Evolutionary conservation across 768 basidiomycete genomes (phyloP), one percentile per base, ranked within the genome.

Genomic region (Pleurotus tuber-regium): DNA sequence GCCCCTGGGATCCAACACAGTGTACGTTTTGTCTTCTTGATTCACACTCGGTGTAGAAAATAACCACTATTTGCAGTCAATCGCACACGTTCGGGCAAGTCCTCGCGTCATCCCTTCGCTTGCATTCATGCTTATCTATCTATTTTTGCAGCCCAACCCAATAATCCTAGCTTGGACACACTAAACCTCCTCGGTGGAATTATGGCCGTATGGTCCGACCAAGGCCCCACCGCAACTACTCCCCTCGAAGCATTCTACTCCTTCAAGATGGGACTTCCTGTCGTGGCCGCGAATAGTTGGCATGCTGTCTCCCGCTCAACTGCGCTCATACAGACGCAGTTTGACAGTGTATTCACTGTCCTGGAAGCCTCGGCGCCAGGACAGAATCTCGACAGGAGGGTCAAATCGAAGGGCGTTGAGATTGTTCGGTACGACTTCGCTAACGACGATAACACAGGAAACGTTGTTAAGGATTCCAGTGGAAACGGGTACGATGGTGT

Each of bases 161-260:
- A 69, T 25, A 72, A 72, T 56, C 66, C 69, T 14, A 43, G 42
- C 12, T 56, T 65, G n/a, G 38, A 60, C 10, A 50, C 64, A 16
- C 50, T 61, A 0, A 60, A 63, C 9, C 59, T 73, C 18, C 56
- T 66, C 3, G 71, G 70, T 21, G 61, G 66, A 0, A 66, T 71
- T 12, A 68, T 73, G 58, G 70, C 66, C 1, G 55, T 72, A 7
- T 73, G 71, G 71, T 72, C 70, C 39, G 74, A 76, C 58, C 75
- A 72, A 71, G 75, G 75, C 1, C 69, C 74, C 43, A 76, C 73
- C 29, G 71, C 74, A 28, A 74, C 72, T 25, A 75, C 73, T 4
- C 67, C 67, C 6, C 60, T 74, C 9, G 75, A 76, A 61, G 66
- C 68, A 2, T 75, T 74, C 54, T 72, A 73, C 56, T 71, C 75